phyloP scores from a whole-genome alignment of 495 filamentous ascomycete genomes.

The Penicillium diatomitis region DNA sequence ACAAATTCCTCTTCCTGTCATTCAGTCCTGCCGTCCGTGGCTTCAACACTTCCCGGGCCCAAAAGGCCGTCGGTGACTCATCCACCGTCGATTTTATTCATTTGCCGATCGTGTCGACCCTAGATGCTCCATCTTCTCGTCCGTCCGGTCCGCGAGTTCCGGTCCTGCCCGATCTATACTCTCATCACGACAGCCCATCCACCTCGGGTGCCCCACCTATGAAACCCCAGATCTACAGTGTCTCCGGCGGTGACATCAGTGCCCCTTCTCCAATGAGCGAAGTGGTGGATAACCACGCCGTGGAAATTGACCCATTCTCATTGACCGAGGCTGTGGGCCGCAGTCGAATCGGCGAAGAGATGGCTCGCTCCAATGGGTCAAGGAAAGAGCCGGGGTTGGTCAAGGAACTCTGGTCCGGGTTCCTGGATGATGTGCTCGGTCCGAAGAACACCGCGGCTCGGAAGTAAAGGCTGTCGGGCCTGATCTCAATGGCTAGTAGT shows the following conservation, averaged over 20 bases:
- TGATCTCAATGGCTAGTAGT: background rate
- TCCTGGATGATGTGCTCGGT: constrained; percentile 52
- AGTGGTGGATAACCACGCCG: constrained; percentile 47
- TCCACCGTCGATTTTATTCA: constrained; percentile 58
- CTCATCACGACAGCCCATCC: constrained; percentile 14
- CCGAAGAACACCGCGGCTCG: constrained; percentile 20
- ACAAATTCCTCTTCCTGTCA: background rate
- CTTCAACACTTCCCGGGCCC: constrained; percentile 51
- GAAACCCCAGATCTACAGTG: constrained; percentile 50
- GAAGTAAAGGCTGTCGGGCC: constrained; percentile 8
- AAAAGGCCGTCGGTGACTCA: constrained; percentile 46
- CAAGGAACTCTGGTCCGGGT: constrained; percentile 42
- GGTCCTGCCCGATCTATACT: constrained; percentile 42
- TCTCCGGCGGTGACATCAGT: constrained; percentile 41
- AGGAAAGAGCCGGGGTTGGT: constrained; percentile 30
- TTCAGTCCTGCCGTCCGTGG: constrained; percentile 32
- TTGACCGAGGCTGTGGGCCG: constrained; percentile 43
- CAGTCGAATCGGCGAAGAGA: constrained; percentile 31
- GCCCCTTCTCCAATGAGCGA: constrained; percentile 48
- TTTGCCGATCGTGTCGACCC: constrained; percentile 44
- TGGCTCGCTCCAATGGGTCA: constrained; percentile 17
- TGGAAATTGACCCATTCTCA: constrained; percentile 50
- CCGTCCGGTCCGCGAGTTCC: constrained; percentile 36
- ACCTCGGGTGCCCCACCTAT: constrained; percentile 27
- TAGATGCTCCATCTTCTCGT: constrained; percentile 24